Conservation (phyloP, 306 rosid genomes). For the Quillaja saponaria region DNA sequence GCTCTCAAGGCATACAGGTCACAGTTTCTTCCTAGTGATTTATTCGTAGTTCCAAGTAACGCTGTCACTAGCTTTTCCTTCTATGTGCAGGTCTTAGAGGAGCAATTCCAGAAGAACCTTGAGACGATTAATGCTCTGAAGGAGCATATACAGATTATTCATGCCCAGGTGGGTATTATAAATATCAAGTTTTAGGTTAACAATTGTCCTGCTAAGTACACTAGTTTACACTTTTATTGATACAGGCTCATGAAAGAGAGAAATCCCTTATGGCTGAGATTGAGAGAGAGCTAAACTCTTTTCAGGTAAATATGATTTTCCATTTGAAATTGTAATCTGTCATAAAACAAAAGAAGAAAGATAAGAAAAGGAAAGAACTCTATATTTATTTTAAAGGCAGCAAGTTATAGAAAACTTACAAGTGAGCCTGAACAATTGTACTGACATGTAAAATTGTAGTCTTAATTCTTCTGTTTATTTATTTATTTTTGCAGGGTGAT, state of each 20-base stretch:
- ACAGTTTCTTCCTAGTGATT: background rate
- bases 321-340: background rate
- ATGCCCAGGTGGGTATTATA: background rate
- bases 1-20: slow-evolving; percentile 11
- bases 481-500: no score
- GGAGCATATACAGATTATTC: background rate
- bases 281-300: background rate
- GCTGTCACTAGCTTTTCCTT: no score
- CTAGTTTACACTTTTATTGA: background rate
- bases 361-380: no score
- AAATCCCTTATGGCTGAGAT: slow-evolving; percentile 11
- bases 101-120: slow-evolving; percentile 20
- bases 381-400: background rate
- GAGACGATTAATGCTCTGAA: background rate
- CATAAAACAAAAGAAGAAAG: no score
- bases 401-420: background rate
- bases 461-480: no score
- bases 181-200: background rate
- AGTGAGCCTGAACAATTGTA: no score
- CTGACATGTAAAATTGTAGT: no score
- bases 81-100: slow-evolving; percentile 24
- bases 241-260: slow-evolving; percentile 15
- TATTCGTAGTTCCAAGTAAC: no score
- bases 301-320: background rate
- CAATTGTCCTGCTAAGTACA: background rate